Evolutionary conservation across 1,284 basidiomycete genomes (phyloP).

Genomic region (Thecaphora frezii): DNA sequence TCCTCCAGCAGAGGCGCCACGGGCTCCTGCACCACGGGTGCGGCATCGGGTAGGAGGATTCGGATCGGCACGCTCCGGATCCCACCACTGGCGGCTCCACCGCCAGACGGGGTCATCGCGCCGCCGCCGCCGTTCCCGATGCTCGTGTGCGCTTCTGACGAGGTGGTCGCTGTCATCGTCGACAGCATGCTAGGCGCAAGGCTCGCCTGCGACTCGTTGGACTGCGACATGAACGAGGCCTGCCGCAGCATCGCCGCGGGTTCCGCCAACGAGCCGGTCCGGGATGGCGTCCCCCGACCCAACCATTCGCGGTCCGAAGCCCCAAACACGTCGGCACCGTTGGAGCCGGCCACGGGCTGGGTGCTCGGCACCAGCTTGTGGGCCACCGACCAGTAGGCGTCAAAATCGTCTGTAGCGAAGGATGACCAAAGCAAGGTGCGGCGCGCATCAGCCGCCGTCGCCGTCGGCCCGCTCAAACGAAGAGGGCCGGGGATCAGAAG

Average conservation of each 20-base stretch:
- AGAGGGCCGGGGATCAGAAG: too few species aligned
- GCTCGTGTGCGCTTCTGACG: constrained; percentile 13
- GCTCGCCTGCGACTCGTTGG: constrained; percentile 27
- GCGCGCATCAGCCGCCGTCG: too few species aligned
- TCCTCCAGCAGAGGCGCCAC: constrained; percentile 67
- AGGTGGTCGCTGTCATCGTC: constrained; percentile 20
- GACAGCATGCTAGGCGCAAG: constrained; percentile 29
- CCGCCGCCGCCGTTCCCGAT: constrained; percentile 5
- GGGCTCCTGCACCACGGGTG: constrained; percentile 84
- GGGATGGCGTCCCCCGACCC: too few species aligned
- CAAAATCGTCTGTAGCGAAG: constrained; percentile 75
- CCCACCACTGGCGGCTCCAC: constrained; percentile 5
- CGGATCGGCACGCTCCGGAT: constrained; percentile 65
- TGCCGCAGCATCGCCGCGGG: neutral
- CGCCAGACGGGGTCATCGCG: neutral
- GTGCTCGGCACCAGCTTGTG: constrained; percentile 69
- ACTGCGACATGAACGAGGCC: constrained; percentile 14
- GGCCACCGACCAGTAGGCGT: constrained; percentile 88
- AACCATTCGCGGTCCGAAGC: neutral
- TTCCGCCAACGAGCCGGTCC: neutral
- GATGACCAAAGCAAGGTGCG: too few species aligned
- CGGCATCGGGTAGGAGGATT: constrained; percentile 81
- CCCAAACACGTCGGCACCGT: neutral
- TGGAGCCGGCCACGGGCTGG: neutral
- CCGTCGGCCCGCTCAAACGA: too few species aligned